Percentiles rank a stretch among this genome's conserved stretches.
Evolutionary conservation across 495 filamentous ascomycete species (phyloP).

Genomic region (Penicillium waksmanii): DNA sequence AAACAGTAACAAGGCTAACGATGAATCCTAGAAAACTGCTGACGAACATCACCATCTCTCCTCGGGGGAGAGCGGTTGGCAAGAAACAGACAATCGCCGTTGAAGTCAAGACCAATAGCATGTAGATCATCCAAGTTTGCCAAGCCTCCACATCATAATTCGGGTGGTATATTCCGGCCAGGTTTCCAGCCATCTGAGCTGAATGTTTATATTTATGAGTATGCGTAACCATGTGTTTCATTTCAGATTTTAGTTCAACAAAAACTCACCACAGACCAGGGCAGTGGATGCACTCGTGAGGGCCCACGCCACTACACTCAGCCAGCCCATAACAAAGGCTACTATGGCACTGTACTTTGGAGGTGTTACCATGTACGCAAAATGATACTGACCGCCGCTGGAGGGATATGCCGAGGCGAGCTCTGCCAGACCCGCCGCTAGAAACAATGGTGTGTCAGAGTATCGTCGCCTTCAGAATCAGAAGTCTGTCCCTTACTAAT

Average conservation of each 20-base stretch:
- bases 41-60: background rate
- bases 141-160: constrained; percentile 23
- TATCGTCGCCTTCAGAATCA: constrained; percentile 10
- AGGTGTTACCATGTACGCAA: constrained; percentile 39
- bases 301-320: constrained; percentile 26
- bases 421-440: constrained; percentile 48
- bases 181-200: constrained; percentile 19
- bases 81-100: constrained; percentile 9
- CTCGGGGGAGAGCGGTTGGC: background rate
- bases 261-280: constrained; percentile 17
- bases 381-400: constrained; percentile 53
- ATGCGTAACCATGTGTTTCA: no score
- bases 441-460: no score
- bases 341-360: constrained; percentile 17
- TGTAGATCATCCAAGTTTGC: constrained; percentile 30
- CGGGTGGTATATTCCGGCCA: constrained; percentile 25
- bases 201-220: no score
- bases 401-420: constrained; percentile 51
- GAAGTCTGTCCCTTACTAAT: constrained; percentile 11
- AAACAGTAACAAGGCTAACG: constrained; percentile 10
- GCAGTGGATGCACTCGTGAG: constrained; percentile 20
- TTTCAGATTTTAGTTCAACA: no score
- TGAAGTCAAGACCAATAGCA: constrained; percentile 11
- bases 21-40: constrained; percentile 10
- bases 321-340: constrained; percentile 33